Base-by-base conservation (phyloP, 176 grass and related monocot species). In the Aechmea fasciata region DNA sequence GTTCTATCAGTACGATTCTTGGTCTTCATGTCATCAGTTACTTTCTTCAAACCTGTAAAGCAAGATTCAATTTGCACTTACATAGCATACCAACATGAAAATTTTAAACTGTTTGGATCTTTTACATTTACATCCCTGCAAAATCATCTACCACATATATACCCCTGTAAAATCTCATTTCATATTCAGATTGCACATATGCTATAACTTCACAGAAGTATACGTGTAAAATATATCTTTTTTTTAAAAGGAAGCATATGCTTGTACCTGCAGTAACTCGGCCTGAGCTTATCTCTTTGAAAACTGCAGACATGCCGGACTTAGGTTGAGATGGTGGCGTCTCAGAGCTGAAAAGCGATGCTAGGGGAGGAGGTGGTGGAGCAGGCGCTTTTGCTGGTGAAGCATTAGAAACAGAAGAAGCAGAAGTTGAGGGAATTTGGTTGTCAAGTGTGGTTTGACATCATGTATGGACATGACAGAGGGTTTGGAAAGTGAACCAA, bases 11-110 rank as follows among this genome's bases (percentile, higher is more conserved):
- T 71, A 79, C 80, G 82, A 65, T 86, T 99, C 84, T 99, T 99
- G 47, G 84, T 53, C 75, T 99, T 99, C 95, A 99, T 94, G 73
- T 99, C 90, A 84, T 80, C 82, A 3, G 82, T 90, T 74, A 99
- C 95, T 77, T 99, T 99, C 67, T 80, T 84, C 72, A 99, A 79
- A 17, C 95, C 95, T 99, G 69, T 1, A 41, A 50, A 69, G 57
- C 20, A 9, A 8, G 53, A 15, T 48, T 12, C 33, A 11, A 52
- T 41, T 62, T 57, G 13, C 7, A 3, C 9, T 20, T 17, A 68
- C 66, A 10, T 4, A 49, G 13, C 49, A 28, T 11, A 20, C 12
- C 52, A 33, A 9, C 8, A 18, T 50, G n/a, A 75, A 52, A 47
- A 66, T 7, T 65, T 50, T 64, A 15, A 28, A 15, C 11, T 17